Evolutionary conservation across 257 asterid species (phyloP).

Genomic region (Orobanche coerulescens): DNA sequence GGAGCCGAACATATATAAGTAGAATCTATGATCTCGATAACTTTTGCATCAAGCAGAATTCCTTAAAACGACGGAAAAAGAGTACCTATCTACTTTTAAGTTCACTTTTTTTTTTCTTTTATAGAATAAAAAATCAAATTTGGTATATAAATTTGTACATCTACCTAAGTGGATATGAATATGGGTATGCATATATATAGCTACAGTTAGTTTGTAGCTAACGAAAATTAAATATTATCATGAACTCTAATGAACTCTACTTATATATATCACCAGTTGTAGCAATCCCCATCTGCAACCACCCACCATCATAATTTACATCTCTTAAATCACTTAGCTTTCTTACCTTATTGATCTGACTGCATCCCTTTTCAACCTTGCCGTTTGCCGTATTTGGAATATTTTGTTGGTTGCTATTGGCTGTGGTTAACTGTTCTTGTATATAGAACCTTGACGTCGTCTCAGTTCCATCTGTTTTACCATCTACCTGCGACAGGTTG

Average conservation of each 20-base stretch:
- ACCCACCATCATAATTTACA: constrained; percentile 45
- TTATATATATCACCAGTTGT: constrained; percentile 30
- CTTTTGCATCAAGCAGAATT: no score
- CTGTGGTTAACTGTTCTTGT: background rate
- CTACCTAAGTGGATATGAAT: no score
- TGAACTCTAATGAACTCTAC: background rate
- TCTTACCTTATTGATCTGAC: constrained; percentile 35
- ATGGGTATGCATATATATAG: no score
- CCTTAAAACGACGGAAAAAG: no score
- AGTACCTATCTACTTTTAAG: no score
- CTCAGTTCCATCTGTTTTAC: constrained; percentile 8
- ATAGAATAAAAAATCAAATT: no score
- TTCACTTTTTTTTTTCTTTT: no score
- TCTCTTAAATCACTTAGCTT: constrained; percentile 57
- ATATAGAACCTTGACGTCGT: constrained; percentile 27
- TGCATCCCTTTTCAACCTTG: constrained; percentile 24
- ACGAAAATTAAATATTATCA: no score
- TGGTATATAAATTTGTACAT: no score
- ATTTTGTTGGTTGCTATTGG: background rate
- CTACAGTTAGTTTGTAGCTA: no score
- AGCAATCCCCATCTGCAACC: constrained; percentile 82
- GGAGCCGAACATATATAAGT: no score
- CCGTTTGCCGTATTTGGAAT: background rate
- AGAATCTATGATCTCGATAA: no score
- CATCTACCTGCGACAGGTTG: constrained; percentile 32